phyloP scores from a whole-genome alignment of 2,329 filamentous ascomycete genomes.

The Stachybotrys chlorohalonatus region DNA sequence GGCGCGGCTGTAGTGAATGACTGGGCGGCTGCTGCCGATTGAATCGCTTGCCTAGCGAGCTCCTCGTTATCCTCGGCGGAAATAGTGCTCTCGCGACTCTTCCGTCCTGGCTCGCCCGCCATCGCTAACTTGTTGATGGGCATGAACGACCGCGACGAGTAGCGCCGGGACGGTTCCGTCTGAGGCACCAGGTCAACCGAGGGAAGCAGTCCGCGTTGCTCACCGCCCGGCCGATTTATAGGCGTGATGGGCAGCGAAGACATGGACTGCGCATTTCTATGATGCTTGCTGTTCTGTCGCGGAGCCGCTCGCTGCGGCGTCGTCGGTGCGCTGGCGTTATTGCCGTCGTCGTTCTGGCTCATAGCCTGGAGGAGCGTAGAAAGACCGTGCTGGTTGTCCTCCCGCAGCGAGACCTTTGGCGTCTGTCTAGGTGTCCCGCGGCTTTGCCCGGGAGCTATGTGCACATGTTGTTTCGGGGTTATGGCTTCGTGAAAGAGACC shows the following conservation, averaged over 20 bases:
- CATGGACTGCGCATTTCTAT: constrained; percentile 69
- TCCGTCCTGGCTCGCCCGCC: constrained; percentile 38
- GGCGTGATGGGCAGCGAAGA: constrained; percentile 80
- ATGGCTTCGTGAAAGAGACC: constrained; percentile 55
- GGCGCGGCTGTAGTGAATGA: constrained; percentile 14
- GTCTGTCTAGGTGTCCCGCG: constrained; percentile 43
- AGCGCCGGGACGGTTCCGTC: constrained; percentile 44
- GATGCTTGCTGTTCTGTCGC: constrained; percentile 52
- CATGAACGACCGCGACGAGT: constrained; percentile 27
- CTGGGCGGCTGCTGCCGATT: constrained; percentile 41
- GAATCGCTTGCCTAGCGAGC: constrained; percentile 43
- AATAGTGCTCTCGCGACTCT: constrained; percentile 79
- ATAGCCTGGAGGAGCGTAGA: constrained; percentile 75
- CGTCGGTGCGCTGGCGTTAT: constrained; percentile 61
- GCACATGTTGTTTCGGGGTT: constrained; percentile 43
- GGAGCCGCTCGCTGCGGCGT: constrained; percentile 49
- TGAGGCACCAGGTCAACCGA: constrained; percentile 54
- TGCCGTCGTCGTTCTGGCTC: constrained; percentile 49
- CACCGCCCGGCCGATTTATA: constrained; percentile 39
- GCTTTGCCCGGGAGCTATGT: constrained; percentile 33
- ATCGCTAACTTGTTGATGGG: constrained; percentile 35
- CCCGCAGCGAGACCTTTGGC: constrained; percentile 30
- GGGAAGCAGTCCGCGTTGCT: constrained; percentile 46
- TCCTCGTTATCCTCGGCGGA: constrained; percentile 58
- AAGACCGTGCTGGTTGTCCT: constrained; percentile 53